Base-by-base conservation (phyloP, 2,329 filamentous ascomycete genomes). In the Chaetomiaceae sp. region DNA sequence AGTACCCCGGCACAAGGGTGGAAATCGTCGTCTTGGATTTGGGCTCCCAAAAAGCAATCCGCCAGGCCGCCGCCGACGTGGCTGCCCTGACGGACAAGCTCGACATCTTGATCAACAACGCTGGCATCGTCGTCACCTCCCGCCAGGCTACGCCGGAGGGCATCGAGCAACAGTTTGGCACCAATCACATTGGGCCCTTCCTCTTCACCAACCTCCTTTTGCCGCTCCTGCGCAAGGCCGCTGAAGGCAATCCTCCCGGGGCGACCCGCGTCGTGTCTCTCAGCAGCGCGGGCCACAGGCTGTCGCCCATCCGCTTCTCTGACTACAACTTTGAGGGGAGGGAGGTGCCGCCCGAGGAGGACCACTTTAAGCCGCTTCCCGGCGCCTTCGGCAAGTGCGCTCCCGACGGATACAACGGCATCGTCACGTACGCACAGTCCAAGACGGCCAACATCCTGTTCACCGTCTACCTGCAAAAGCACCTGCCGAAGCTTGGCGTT, bases 401-500 rank as follows among this genome's bases (percentile, higher is more conserved):
- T 53, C 53, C 58, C 0, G 64, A 68, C 38, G 65, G 65, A 4
- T 69, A 68, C 43, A 59, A 65, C 45, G 58, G 61, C 6, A 64
- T 61, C n/a, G 51, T 65, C 14, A 71, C 71, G 3, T 78, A 78
- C 49, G 68, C 65, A 2, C 72, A 74, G 53, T 72, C 70, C 54
- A 78, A 78, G 59, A 72, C 72, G 24, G 73, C 72, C 2, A 73
- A 75, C 44, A 68, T 75, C 10, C 55, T 74, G 37, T 72, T 73
- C 48, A 67, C 62, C 0, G 47, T 68, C 20, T 64, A 59, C 11
- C 59, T 73, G 11, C 67, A 70, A 11, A 51, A 65, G 27, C 58
- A 62, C 30, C 50, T 69, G 20, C 48, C 55, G 1, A 45, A 38
- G 4, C 57, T 56, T 17, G 61, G 63, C 0, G 62, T 73, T 15